Evolutionary conservation across 192 early-diverging fungal genomes (phyloP), one percentile per base, ranked within the genome.

Genomic region (Coemansia aciculifera): DNA sequence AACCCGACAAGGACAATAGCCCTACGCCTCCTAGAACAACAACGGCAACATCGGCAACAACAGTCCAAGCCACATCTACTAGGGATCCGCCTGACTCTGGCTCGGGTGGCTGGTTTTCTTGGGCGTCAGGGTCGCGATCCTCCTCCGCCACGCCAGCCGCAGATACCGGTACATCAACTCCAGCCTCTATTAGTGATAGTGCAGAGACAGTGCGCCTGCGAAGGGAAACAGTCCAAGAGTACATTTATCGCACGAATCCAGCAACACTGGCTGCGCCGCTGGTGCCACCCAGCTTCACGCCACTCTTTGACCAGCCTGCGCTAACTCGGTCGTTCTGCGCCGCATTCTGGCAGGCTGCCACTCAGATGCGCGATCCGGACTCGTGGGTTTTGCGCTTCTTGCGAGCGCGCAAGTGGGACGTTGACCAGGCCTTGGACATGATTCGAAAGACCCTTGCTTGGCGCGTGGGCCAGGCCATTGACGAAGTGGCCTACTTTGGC

Each of bases 341-440:
- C 0, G 81, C 85, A 1, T 90, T 91, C 68, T 91, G 90, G 87
- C 78, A 84, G 32, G 79, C 74, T 19, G 82, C 86, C 42, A 81
- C 86, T 42, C 85, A 83, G 49, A 75, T 71, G 2, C 85, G 89
- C 67, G 78, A 91, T 52, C 86, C 89, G 8, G 93, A 95, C 76
- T 57, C 86, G 15, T 78, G 91, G 46, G 51, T 92, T 11, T 78
- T 94, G 29, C 87, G 94, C 17, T 95, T 92, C 75, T 81, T 95
- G 27, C 86, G 94, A 24, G 95, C 94, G 9, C 85, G 94, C 42
- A 92, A 93, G 63, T 97, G 94, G 93, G 88, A 96, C 68, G 80
- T 90, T 2, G 63, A 79, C 11, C 82, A 84, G 49, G 91, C 93
- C 1, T 68, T 90, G 3, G 78, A 75, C 3, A 94, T 95, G 94